A percentile compares a stretch with the other conserved stretches of the same genome.
Evolutionary conservation across 768 basidiomycete genomes (phyloP).

Genomic region (Dacryopinax spathularia): DNA sequence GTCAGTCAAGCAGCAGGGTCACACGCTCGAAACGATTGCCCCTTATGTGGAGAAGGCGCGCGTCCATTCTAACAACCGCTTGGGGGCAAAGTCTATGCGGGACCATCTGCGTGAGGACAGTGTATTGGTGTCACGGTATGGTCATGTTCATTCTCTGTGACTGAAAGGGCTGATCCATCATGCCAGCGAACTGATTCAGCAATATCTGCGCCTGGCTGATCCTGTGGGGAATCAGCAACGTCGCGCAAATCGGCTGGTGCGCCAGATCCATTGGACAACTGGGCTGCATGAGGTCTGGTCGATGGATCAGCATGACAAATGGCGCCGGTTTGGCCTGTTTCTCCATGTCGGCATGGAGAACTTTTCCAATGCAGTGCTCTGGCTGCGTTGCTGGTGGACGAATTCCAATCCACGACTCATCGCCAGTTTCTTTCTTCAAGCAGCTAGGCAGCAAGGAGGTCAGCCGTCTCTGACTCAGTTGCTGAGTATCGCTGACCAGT

Average conservation of each 20-base stretch:
- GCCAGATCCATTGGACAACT: slow-evolving; percentile 26
- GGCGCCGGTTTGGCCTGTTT: slow-evolving; percentile 27
- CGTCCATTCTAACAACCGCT: not conserved
- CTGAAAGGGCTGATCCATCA: not conserved
- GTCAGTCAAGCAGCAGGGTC: not conserved
- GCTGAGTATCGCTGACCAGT: not conserved
- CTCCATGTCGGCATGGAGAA: slow-evolving; percentile 19
- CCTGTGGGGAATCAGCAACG: slow-evolving; percentile 10
- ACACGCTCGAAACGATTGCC: not conserved
- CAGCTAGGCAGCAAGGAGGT: not conserved
- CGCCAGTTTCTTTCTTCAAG: not conserved
- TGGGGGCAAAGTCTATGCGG: not conserved
- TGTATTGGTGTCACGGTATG: not conserved
- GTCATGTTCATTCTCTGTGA: not conserved
- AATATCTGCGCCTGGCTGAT: not conserved
- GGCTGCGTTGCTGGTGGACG: not conserved
- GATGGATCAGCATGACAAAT: slow-evolving; percentile 38
- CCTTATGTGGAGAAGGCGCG: not conserved
- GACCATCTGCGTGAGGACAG: not conserved
- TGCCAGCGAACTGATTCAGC: not conserved
- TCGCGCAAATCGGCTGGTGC: slow-evolving; percentile 16
- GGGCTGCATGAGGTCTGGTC: slow-evolving; percentile 30
- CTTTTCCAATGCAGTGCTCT: not conserved
- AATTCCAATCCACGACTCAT: not conserved
- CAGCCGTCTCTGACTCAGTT: not conserved